Conservation (phyloP, 306 rosid species). For the Phaseolus lunatus region DNA sequence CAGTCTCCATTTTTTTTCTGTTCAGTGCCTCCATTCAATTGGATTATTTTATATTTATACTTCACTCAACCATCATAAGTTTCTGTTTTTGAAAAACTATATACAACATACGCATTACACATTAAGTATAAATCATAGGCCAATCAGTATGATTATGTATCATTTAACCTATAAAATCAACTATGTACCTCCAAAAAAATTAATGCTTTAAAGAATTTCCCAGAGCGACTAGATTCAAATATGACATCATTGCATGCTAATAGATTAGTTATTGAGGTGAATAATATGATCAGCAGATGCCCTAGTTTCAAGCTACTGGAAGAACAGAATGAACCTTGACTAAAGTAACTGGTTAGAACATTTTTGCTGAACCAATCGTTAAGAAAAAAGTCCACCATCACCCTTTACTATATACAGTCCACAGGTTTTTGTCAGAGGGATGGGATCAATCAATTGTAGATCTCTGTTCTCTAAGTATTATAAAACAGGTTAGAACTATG, state of each 20-base stretch:
- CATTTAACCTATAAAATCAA: neutral
- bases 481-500: neutral
- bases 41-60: too few species aligned
- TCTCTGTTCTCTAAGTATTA: neutral
- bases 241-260: neutral
- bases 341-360: too few species aligned
- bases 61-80: too few species aligned
- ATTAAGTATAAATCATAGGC: too few species aligned
- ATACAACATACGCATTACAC: too few species aligned
- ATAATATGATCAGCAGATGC: neutral
- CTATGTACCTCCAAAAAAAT: neutral
- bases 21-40: too few species aligned
- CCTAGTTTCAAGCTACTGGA: neutral
- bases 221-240: neutral
- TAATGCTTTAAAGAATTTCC: neutral
- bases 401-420: neutral
- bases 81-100: too few species aligned
- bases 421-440: neutral
- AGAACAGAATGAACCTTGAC: neutral
- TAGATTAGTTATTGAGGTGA: neutral
- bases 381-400: neutral
- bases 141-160: too few species aligned
- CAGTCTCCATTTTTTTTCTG: too few species aligned
- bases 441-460: neutral
- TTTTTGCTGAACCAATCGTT: neutral